Conservation (phyloP, 148 eudicot genomes). For the Silene latifolia region DNA sequence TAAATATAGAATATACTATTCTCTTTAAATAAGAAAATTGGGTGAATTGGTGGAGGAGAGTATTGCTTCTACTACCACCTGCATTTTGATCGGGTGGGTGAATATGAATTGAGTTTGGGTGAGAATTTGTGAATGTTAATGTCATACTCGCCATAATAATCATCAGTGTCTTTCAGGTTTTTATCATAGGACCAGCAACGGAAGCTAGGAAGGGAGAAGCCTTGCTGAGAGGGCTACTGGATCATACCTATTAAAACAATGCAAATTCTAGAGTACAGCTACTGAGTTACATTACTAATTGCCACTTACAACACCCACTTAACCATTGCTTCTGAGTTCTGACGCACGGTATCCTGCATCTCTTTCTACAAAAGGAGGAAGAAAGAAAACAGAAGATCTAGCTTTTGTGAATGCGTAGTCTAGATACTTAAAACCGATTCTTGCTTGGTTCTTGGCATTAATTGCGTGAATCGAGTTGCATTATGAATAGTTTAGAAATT, state of each 20-base stretch:
- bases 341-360: too few species aligned
- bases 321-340: background rate
- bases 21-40: too few species aligned
- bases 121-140: too few species aligned
- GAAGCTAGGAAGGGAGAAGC: conserved; percentile 26
- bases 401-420: background rate
- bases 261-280: conserved; percentile 1
- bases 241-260: background rate
- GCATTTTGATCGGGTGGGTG: too few species aligned
- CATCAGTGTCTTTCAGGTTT: conserved; percentile 16
- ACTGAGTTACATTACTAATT: background rate
- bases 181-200: conserved; percentile 17
- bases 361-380: background rate
- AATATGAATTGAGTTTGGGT: too few species aligned
- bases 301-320: background rate
- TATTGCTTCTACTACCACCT: too few species aligned
- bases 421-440: background rate
- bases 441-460: background rate
- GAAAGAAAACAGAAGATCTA: background rate
- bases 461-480: too few species aligned
- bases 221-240: conserved; percentile 15
- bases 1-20: too few species aligned
- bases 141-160: background rate
- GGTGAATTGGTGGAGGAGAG: too few species aligned
- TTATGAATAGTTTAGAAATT: background rate